Percentiles rank a stretch among this genome's conserved stretches.
phyloP scores from a whole-genome alignment of 495 filamentous ascomycete species.

The Lasiosphaeria miniovina region DNA sequence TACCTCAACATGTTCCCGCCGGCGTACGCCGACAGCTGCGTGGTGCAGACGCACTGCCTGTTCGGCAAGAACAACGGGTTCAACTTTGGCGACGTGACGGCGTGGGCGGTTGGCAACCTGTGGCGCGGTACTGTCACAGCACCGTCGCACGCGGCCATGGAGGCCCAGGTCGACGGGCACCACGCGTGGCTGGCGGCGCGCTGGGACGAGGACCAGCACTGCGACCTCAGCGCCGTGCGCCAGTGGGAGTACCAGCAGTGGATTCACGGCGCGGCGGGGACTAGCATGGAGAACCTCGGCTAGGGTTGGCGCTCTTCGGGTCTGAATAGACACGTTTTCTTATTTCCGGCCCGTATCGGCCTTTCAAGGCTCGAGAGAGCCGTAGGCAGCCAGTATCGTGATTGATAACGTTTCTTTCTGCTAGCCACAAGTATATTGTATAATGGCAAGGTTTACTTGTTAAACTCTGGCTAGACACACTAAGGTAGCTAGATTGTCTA shows the following conservation, averaged over 20 bases:
- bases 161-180: conserved; percentile 27
- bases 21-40: conserved; percentile 31
- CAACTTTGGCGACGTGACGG: conserved; percentile 32
- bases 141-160: conserved; percentile 29
- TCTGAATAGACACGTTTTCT: too few species aligned
- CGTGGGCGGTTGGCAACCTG: conserved; percentile 37
- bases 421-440: too few species aligned
- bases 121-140: conserved; percentile 31
- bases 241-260: conserved; percentile 36
- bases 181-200: conserved; percentile 31
- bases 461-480: too few species aligned
- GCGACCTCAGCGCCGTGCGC: conserved; percentile 22
- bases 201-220: conserved; percentile 16
- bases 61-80: conserved; percentile 36
- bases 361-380: too few species aligned
- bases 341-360: too few species aligned
- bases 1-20: conserved; percentile 42
- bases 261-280: conserved; percentile 36
- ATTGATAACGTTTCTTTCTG: too few species aligned
- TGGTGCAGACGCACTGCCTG: conserved; percentile 24
- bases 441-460: too few species aligned
- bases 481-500: too few species aligned
- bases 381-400: too few species aligned
- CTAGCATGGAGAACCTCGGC: conserved; percentile 40
- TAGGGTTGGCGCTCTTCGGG: conserved; percentile 21